Evolutionary conservation across 2,329 filamentous ascomycete genomes (phyloP), one percentile per base, ranked within the genome.

Genomic region (Sporothrix euskadiensis): DNA sequence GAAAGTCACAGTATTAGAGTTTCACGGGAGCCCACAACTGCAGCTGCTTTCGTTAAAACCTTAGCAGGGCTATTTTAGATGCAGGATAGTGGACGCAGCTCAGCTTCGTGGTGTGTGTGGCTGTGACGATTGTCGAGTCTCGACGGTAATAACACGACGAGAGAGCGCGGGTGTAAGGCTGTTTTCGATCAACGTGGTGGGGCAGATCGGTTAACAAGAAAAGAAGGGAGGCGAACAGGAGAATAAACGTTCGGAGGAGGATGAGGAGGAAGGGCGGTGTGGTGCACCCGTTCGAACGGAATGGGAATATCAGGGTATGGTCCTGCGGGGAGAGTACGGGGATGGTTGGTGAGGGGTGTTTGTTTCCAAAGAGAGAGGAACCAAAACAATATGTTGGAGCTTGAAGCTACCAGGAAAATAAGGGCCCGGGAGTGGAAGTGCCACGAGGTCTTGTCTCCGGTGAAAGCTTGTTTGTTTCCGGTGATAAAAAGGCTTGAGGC

Each of bases 291-390:
- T 66, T 30, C 44, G 57, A 49, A 41, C 47, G 49, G 49, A 26
- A 30, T n/a, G 71, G 61, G 71, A 19, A 68, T 66, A 57, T 47
- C 61, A 47, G 19, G 54, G n/a, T 14, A 49, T 56, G 52, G 14
- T 71, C 30, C 54, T 71, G 57, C 69, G 69, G 69, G 65, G 44
- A 71, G 69, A 65, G 44, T 54, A 44, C 69, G 69, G 57, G 69
- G 56, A 65, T 71, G 56, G 14, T 19, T 41, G 32, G 54, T 16
- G 61, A 65, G 44, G 57, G 22, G 52, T 14, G 54, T 8, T 59
- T 54, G 7, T 69, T 22, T 59, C 26, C n/a, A 12, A 3, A 71
- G 47, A 54, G 32, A 44, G 47, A 32, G 26, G 6, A 14, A 44
- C 12, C 7, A 35, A 61, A 19, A 61, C 14, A 1, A 32, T 12